These are phyloP conservation scores for Ceratopteris richardii DNA, from an alignment of 75 land plant species.

Conservation along the genomic window DNA sequence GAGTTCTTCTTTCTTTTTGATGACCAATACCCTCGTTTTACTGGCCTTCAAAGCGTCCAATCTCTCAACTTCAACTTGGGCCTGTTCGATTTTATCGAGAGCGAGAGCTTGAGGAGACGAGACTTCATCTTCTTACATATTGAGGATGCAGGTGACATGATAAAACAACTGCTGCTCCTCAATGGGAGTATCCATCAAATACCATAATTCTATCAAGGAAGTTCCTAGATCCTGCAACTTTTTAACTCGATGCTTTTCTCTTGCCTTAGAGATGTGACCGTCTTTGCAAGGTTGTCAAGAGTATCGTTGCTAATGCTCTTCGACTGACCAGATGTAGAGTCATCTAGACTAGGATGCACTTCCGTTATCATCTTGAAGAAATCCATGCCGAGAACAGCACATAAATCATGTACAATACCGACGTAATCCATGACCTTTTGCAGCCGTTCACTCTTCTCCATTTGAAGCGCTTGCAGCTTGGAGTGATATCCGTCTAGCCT, in stretches of 20 bases:
- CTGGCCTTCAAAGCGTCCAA: too few relatives aligned
- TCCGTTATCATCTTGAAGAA: slow-evolving; percentile 71
- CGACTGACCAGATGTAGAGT: slow-evolving; percentile 57
- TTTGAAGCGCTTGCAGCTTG: slow-evolving; percentile 74
- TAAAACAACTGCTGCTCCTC: slow-evolving; percentile 34
- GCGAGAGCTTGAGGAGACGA: slow-evolving; percentile 27
- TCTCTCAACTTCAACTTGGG: too few relatives aligned
- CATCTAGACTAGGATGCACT: slow-evolving; percentile 88
- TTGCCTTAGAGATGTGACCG: slow-evolving; percentile 51
- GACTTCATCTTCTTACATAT: slow-evolving; percentile 22
- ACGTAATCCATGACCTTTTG: slow-evolving; percentile 91
- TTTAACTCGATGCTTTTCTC: slow-evolving; percentile 68
- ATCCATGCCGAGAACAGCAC: slow-evolving; percentile 91
- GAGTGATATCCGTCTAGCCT: slow-evolving; percentile 72
- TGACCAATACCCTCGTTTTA: too few relatives aligned
- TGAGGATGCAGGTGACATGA: slow-evolving; percentile 35
- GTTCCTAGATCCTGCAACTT: slow-evolving; percentile 41
- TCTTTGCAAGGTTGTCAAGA: slow-evolving; percentile 54
- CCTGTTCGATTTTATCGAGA: slow-evolving; percentile 33
- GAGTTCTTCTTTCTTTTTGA: too few relatives aligned
- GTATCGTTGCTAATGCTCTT: slow-evolving; percentile 96
- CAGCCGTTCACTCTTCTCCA: slow-evolving; percentile 87
- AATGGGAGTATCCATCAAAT: slow-evolving; percentile 35
- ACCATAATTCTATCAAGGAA: slow-evolving; percentile 32
- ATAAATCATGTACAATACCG: slow-evolving; percentile 83